Evolutionary conservation across 345 rosid genomes (phyloP).

Genomic region (Hibiscus tridactylites): DNA sequence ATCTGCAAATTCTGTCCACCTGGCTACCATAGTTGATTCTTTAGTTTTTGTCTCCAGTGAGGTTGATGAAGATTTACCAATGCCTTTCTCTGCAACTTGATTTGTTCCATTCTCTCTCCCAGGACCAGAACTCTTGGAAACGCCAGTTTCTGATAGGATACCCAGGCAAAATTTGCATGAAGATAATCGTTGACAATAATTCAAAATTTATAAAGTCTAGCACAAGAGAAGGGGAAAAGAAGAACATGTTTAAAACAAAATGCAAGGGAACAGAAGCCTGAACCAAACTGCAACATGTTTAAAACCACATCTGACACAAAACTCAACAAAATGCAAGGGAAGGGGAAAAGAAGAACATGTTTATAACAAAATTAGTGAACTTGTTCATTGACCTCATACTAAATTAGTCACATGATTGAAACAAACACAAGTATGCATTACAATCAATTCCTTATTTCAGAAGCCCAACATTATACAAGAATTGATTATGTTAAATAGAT

Average conservation of each 20-base stretch:
- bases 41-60: constrained; percentile 38
- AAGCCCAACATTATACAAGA: background rate
- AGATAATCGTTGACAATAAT: constrained; percentile 12
- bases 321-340: background rate
- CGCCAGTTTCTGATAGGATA: constrained; percentile 54
- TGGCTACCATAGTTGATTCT: constrained; percentile 32
- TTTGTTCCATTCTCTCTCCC: constrained; percentile 46
- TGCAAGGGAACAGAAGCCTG: too few species aligned
- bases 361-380: background rate
- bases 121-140: constrained; percentile 39
- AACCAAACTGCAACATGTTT: too few species aligned
- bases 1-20: constrained; percentile 30
- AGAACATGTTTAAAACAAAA: too few species aligned
- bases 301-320: background rate
- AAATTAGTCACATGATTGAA: constrained; percentile 8
- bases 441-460: background rate
- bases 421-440: constrained; percentile 8
- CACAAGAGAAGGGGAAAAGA: too few species aligned
- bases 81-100: constrained; percentile 47
- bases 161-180: constrained; percentile 16
- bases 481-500: background rate
- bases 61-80: constrained; percentile 31
- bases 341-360: background rate
- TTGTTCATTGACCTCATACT: background rate
- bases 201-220: background rate